Base-by-base conservation (phyloP, 352 stramenopile genomes). In the Phytophthora agathidicida region DNA sequence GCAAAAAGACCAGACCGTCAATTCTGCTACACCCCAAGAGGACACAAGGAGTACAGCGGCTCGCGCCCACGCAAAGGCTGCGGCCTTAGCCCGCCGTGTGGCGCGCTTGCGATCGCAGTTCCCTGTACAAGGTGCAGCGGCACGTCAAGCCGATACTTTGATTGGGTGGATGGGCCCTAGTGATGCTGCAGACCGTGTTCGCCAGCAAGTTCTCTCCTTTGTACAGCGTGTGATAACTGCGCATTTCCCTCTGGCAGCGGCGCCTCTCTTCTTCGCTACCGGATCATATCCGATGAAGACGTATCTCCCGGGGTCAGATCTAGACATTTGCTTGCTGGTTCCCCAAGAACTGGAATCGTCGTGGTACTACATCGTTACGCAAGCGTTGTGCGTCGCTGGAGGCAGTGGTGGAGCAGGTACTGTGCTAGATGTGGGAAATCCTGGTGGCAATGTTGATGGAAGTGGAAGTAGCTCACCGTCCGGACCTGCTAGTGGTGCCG, bases 221-320 rank as follows among this genome's bases (percentile, higher is more conserved):
- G 73, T 94, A 9, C 77, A 81, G n/a, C 68, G 67, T 7, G 70
- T 92, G 1, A 66, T 94, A 6, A 79, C 81, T 22, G 68, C 68
- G 1, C 72, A 88, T 47, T 77, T 87, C n/a, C 67, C 77, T 7
- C 52, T 73, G 2, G 62, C 68, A 19, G 59, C 66, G 10, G 67
- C 79, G 5, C 68, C 83, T 6, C 38, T 91, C 2, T 86, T 90
- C 24, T 85, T 88, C 33, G 68, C 85, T n/a, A 92, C 75, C 3
- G 89, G 89, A 8, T 93, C 86, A 3, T 97, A 93, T 33, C 88
- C 90, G 7, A 93, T 96, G 75, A 94, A 95, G 58, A 96, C 88
- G 32, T 97, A 96, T 60, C 73, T 97, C 2, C 90, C 90, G 3
- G 88, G 88, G 1, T 90, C 89, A 9, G 88, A 96, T 27, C 65